These are phyloP conservation scores for Neonectria magnoliae DNA, from an alignment of 2,329 filamentous ascomycete species.

Conservation along the genomic window DNA sequence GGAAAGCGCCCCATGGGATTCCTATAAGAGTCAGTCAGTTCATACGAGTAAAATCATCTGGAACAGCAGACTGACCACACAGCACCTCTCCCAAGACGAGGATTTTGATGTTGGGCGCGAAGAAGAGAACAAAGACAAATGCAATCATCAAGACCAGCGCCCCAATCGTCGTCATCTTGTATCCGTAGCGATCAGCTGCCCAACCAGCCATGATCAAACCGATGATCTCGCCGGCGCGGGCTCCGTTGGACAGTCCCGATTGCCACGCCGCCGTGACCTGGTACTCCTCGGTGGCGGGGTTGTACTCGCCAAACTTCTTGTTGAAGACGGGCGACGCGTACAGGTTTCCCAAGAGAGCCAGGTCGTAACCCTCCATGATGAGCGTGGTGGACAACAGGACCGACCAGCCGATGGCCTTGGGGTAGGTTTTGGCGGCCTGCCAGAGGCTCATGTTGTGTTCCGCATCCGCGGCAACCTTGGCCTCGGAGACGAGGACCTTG, in stretches of 20 bases:
- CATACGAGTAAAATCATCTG: no score
- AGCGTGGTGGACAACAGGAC: slow-evolving; percentile 56
- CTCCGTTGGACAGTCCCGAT: slow-evolving; percentile 64
- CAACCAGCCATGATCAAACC: slow-evolving; percentile 65
- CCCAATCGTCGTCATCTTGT: slow-evolving; percentile 60
- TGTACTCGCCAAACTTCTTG: slow-evolving; percentile 56
- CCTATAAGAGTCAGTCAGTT: slow-evolving; percentile 45
- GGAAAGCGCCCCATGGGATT: slow-evolving; percentile 64
- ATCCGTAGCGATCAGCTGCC: slow-evolving; percentile 60
- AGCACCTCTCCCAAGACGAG: slow-evolving; percentile 62
- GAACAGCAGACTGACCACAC: slow-evolving; percentile 39
- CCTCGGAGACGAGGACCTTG: slow-evolving; percentile 48
- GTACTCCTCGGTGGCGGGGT: slow-evolving; percentile 50
- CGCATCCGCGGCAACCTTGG: slow-evolving; percentile 52
- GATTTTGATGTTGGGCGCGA: slow-evolving; percentile 57
- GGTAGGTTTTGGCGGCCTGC: slow-evolving; percentile 54
- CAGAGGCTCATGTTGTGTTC: slow-evolving; percentile 55
- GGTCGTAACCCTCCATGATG: slow-evolving; percentile 64
- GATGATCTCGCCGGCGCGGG: slow-evolving; percentile 63
- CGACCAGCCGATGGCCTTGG: slow-evolving; percentile 60
- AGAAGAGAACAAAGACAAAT: slow-evolving; percentile 65
- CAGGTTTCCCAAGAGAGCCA: slow-evolving; percentile 59
- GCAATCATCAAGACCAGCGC: slow-evolving; percentile 57
- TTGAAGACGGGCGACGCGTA: slow-evolving; percentile 59
- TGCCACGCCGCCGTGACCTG: slow-evolving; percentile 66